Base-by-base conservation (phyloP, 2,329 filamentous ascomycete genomes). In the Sporothrix brunneoviolacea region DNA sequence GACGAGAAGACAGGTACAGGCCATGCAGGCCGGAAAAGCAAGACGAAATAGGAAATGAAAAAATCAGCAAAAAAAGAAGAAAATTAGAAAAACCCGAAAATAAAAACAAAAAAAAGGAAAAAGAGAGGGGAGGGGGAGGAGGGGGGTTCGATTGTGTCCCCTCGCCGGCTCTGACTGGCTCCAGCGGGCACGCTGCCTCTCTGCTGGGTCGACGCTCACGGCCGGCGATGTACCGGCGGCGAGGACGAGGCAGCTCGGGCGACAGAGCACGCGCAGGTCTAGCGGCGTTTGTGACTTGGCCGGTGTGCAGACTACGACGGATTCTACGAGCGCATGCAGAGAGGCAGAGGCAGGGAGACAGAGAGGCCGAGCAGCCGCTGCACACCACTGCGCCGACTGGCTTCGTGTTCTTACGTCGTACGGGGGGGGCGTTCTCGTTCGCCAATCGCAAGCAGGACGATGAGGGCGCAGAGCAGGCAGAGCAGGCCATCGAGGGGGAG, bases 141-240 rank as follows among this genome's bases (percentile, higher is more conserved):
- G 39, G 39, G 47, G 47, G 27, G 24, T 39, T 24, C 18, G 47
- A 41, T 36, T 21, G 33, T 12, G 8, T 19, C 21, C 32, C 15
- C 18, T 38, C 22, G 43, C 22, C n/a, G 33, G 22, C 35, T 46
- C 18, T 37, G 22, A 46, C 43, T 46, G 43, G 33, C 35, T 24
- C 32, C 43, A 38, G 19, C 43, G 30, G 32, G n/a, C 43, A 38
- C 33, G 10, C 13, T 37, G 22, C 43, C n/a, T 39, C 15, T 18
- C 35, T 27, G 24, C 46, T 27, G 28, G 37, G 37, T 27, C 19
- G 38, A 42, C 36, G 38, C 47, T 49, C 42, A 38, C 18, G 30
- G 46, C 38, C 46, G 30, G 38, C 28, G 38, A 49, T 35, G 32
- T 22, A n/a, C 47, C 39, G 32, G 39, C 33, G 39, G 38, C 15